Percentiles rank a stretch among this genome's conserved stretches.
phyloP scores from a whole-genome alignment of 805 yeast genomes.

The Kazachstania viticola region DNA sequence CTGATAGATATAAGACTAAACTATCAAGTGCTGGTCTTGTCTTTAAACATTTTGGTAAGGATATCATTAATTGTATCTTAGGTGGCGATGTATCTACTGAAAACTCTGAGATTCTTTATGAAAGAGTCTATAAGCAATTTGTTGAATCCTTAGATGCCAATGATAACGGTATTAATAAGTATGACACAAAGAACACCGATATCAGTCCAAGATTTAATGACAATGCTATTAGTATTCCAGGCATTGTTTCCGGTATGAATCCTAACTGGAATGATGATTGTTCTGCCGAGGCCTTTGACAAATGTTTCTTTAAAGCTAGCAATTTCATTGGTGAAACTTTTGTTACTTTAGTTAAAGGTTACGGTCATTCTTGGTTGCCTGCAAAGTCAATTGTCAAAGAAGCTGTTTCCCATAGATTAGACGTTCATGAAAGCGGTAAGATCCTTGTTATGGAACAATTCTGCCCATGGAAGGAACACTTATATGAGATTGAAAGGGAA shows the following conservation, averaged over 20 bases:
- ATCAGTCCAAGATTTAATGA: slow-evolving; percentile 57
- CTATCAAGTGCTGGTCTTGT: slow-evolving; percentile 89
- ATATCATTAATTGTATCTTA: slow-evolving; percentile 42
- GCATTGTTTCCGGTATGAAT: slow-evolving; percentile 66
- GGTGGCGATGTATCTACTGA: slow-evolving; percentile 26
- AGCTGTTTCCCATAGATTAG: slow-evolving; percentile 51
- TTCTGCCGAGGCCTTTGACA: slow-evolving; percentile 54
- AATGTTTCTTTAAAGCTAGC: slow-evolving; percentile 55
- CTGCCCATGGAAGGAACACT: slow-evolving; percentile 94
- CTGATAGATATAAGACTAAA: slow-evolving; percentile 53
- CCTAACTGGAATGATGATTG: slow-evolving; percentile 75
- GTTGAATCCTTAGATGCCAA: slow-evolving; percentile 91
- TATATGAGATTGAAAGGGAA: slow-evolving; percentile 59
- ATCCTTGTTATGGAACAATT: slow-evolving; percentile 63
- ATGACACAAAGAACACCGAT: slow-evolving; percentile 30
- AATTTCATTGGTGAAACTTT: slow-evolving; percentile 78
- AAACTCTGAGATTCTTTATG: slow-evolving; percentile 54
- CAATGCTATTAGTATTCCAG: slow-evolving; percentile 63
- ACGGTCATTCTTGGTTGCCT: slow-evolving; percentile 84
- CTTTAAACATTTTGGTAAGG: slow-evolving; percentile 75
- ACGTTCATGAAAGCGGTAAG: slow-evolving; percentile 57
- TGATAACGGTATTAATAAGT: slow-evolving; percentile 83
- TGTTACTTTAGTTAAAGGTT: slow-evolving; percentile 48
- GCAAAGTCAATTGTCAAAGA: slow-evolving; percentile 66
- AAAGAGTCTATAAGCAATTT: slow-evolving; percentile 73